Conservation (phyloP, 164 flowering plant genomes). For the Saururus chinensis region DNA sequence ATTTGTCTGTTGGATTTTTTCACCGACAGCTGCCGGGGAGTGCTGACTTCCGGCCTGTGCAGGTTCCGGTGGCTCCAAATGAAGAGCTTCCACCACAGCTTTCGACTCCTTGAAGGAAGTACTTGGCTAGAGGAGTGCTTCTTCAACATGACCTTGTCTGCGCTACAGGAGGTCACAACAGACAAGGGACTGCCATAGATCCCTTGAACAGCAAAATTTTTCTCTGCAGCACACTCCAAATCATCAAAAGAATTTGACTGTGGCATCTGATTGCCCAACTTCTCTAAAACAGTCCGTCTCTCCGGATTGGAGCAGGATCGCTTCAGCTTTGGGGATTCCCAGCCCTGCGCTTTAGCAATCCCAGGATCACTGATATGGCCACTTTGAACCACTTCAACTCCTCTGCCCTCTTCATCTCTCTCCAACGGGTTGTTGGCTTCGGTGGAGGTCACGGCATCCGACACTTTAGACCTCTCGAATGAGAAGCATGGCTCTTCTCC, state of each 20-base stretch:
- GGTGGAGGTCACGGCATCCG: conserved; percentile 8
- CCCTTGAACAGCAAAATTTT: conserved; percentile 8
- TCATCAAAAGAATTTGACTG: conserved; percentile 49
- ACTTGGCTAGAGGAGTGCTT: conserved; percentile 84
- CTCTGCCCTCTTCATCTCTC: conserved; percentile 12
- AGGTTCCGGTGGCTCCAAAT: conserved; percentile 89
- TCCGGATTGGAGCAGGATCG: conserved; percentile 83
- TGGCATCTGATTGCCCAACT: conserved; percentile 28
- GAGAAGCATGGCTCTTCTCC: conserved; percentile 7
- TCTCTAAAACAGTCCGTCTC: conserved; percentile 29
- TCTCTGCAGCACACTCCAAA: conserved; percentile 25
- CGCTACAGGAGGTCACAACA: conserved; percentile 44
- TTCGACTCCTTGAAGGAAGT: conserved; percentile 75
- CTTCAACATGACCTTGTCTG: conserved; percentile 83
- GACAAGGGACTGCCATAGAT: conserved; percentile 46
- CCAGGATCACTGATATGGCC: conserved; percentile 96
- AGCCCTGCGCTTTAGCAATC: conserved; percentile 28
- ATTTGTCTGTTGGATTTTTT: conserved; percentile 28
- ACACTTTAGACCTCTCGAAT: conserved; percentile 4
- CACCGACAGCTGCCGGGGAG: conserved; percentile 2
- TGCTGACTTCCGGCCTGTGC: conserved; percentile 20
- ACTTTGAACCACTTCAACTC: conserved; percentile 25
- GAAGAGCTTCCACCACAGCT: conserved; percentile 89
- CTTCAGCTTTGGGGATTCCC: conserved; percentile 62
- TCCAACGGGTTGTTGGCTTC: conserved; percentile 10